phyloP scores from a whole-genome alignment of 1,284 basidiomycete species.

The Hemileccinum hortonii region DNA sequence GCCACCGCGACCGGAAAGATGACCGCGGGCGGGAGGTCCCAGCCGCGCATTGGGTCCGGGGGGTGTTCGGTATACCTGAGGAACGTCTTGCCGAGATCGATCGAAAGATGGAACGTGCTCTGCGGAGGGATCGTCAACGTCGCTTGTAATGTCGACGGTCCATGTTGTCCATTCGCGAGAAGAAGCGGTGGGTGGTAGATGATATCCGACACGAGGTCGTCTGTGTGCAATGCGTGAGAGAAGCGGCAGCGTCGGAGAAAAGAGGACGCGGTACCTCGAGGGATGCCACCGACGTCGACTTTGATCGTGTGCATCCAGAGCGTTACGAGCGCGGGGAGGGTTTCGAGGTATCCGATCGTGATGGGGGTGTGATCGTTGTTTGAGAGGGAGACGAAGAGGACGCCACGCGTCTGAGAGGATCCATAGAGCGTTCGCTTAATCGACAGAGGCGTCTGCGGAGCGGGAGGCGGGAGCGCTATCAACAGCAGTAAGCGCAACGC shows the following conservation, averaged over 20 bases:
- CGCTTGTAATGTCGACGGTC: constrained; percentile 55
- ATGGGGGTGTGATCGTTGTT: constrained; percentile 60
- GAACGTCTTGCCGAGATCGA: constrained; percentile 84
- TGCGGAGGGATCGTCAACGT: constrained; percentile 69
- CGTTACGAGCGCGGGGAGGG: constrained; percentile 91
- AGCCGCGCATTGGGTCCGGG: constrained; percentile 92
- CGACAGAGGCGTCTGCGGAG: constrained; percentile 49
- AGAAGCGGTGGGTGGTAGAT: constrained; percentile 69
- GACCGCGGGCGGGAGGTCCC: constrained; percentile 86
- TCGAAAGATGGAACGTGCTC: constrained; percentile 60
- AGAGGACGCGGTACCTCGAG: constrained; percentile 43
- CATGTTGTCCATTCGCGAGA: constrained; percentile 42
- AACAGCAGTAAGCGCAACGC: background rate
- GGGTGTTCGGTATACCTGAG: constrained; percentile 94
- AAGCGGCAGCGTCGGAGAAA: background rate
- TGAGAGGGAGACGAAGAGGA: constrained; percentile 65
- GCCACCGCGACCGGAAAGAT: constrained; percentile 44
- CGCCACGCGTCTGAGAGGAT: constrained; percentile 73
- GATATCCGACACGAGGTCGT: constrained; percentile 48
- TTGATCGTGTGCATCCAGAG: constrained; percentile 84
- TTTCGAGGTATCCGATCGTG: constrained; percentile 77
- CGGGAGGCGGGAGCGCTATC: constrained; percentile 26
- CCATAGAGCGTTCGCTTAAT: constrained; percentile 75
- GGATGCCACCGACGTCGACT: constrained; percentile 41
- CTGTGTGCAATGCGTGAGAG: constrained; percentile 3